Percentiles rank a stretch among this genome's conserved stretches.
These are phyloP conservation scores for Corrigiola litoralis DNA, from an alignment of 179 eudicot genomes.

Conservation along the genomic window DNA sequence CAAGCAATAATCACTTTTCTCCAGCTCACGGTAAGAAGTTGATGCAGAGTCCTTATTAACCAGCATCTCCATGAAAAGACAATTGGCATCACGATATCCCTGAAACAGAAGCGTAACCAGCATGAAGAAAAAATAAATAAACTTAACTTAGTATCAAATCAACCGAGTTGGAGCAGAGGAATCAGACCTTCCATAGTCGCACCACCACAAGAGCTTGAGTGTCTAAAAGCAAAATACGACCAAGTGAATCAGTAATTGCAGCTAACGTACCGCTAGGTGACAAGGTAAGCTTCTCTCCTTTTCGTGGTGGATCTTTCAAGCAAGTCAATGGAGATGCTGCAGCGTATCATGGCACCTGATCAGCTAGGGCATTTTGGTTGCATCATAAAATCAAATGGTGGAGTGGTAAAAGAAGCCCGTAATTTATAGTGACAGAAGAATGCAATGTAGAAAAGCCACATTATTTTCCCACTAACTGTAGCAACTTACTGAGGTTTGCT, in stretches of 20 bases:
- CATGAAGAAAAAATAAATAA: background rate
- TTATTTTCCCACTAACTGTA: too few species aligned
- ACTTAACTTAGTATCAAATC: background rate
- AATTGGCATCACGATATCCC: constrained; percentile 96
- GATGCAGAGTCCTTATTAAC: constrained; percentile 50
- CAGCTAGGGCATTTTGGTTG: constrained; percentile 1
- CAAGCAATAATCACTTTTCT: constrained; percentile 80
- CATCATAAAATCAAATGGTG: background rate
- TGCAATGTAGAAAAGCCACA: background rate
- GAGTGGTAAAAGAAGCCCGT: background rate
- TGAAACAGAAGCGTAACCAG: constrained; percentile 23
- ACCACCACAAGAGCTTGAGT: constrained; percentile 94
- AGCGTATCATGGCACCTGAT: constrained; percentile 12
- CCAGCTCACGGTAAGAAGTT: constrained; percentile 37
- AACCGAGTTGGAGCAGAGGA: constrained; percentile 1
- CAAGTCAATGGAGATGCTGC: constrained; percentile 91
- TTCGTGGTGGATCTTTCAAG: constrained; percentile 88
- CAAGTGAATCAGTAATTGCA: constrained; percentile 97
- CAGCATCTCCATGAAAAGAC: constrained; percentile 92
- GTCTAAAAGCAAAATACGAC: constrained; percentile 86
- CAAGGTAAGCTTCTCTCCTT: constrained; percentile 91
- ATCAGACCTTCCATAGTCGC: constrained; percentile 85
- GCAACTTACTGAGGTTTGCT: too few species aligned
- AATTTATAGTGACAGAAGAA: background rate
- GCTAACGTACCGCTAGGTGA: constrained; percentile 99